Evolutionary conservation across 768 basidiomycete species (phyloP), one percentile per base, ranked within the genome.

Genomic region (Kwoniella sp.): DNA sequence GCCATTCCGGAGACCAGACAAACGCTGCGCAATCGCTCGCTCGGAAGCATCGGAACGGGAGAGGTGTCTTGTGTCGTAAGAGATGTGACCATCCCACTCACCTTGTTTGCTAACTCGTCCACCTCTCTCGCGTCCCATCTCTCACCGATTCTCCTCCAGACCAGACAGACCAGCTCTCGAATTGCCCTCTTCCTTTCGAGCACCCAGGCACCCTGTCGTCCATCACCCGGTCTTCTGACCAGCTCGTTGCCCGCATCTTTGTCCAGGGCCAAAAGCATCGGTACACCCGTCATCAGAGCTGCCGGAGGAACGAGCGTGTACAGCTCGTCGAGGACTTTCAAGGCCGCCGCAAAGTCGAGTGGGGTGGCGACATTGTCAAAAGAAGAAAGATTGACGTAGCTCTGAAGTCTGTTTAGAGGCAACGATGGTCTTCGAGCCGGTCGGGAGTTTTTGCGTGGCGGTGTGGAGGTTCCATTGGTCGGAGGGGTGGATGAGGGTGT

Each of bases 261-360:
- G 61, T 90, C 86, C 55, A 95, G 79, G 1, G 90, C 87, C n/a
- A 91, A 76, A 28, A 96, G 80, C 91, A 96, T 93, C 4, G 93
- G 93, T 34, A 91, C 81, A 23, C 92, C 90, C 1, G 87, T 87
- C 20, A 93, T 81, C 45, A 95, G 72, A 1, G 87, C 89, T 47
- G 89, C 86, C 28, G 89, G 81, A 0, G 93, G 92, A n/a, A 91
- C 79, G 55, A 88, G 84, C 67, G 88, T 83, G 55, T 92, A 88
- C 28, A 91, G 83, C 2, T 86, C 85, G 4, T 83, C 84, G 38
- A 95, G 84, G 30, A 93, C 84, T 50, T 86, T 84, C 47, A 89
- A 82, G 31, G 92, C 85, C 73, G 87, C 86, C 9, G 86, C 84
- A 75, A 91, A 92, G 72, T 95, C 93, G 38, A 87, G 86, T 17